Percentiles rank a stretch among this genome's conserved stretches.
Evolutionary conservation across 306 rosid species (phyloP).

Genomic region (Pterocarpus macrocarpus): DNA sequence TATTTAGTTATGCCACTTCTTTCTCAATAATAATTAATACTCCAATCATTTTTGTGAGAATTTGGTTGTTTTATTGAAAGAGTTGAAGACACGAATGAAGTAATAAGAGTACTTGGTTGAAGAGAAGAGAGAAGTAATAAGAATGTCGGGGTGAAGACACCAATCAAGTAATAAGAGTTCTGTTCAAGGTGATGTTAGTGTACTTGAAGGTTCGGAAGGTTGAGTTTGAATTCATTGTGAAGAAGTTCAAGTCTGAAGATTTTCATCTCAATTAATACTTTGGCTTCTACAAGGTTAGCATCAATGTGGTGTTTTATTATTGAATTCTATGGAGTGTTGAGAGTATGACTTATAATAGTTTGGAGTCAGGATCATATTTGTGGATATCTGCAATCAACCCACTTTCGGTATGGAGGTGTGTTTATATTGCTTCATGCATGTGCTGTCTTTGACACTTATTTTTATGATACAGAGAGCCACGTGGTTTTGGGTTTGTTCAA

Average conservation of each 20-base stretch:
- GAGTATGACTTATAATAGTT: slow-evolving; percentile 33
- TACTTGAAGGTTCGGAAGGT: slow-evolving; percentile 69
- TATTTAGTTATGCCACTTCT: slow-evolving; percentile 36
- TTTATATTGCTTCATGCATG: background rate
- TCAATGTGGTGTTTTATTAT: slow-evolving; percentile 59
- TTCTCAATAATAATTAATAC: slow-evolving; percentile 35
- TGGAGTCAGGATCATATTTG: slow-evolving; percentile 42
- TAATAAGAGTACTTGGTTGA: slow-evolving; percentile 73
- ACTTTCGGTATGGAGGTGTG: slow-evolving; percentile 32
- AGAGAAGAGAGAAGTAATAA: slow-evolving; percentile 72
- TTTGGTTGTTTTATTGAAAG: slow-evolving; percentile 84
- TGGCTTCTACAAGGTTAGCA: slow-evolving; percentile 84
- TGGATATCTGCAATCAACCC: slow-evolving; percentile 40
- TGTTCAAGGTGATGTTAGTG: slow-evolving; percentile 67
- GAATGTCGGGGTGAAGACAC: slow-evolving; percentile 64
- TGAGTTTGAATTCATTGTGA: slow-evolving; percentile 70
- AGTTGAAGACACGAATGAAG: slow-evolving; percentile 84
- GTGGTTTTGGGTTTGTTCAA: slow-evolving; percentile 86
- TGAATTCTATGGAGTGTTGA: slow-evolving; percentile 54
- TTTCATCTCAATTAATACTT: slow-evolving; percentile 71
- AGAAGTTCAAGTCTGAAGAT: slow-evolving; percentile 85
- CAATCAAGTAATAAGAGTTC: slow-evolving; percentile 63
- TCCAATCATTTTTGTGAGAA: slow-evolving; percentile 67
- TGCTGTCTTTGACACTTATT: background rate
- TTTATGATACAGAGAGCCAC: slow-evolving; percentile 69